Evolutionary conservation across 192 early-diverging fungal species (phyloP).

Genomic region (Diversispora epigaea): DNA sequence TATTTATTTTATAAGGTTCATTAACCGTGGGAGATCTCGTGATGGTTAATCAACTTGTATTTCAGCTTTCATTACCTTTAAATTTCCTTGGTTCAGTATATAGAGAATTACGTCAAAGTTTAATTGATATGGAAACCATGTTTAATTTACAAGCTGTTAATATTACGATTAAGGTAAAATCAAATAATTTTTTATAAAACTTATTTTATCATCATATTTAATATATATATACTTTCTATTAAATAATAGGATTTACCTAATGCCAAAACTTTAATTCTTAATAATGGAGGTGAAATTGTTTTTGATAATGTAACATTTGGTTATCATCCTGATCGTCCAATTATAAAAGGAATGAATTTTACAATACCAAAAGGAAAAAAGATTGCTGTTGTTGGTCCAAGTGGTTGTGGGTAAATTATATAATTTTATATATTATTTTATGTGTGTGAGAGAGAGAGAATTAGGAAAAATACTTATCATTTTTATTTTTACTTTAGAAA

Average conservation of each 20-base stretch:
- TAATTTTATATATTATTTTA: constrained; percentile 28
- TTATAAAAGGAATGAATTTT: constrained; percentile 68
- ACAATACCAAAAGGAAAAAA: constrained; percentile 81
- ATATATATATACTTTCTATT: background rate
- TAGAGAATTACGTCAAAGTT: constrained; percentile 89
- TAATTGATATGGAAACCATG: constrained; percentile 98
- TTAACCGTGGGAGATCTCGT: constrained; percentile 98
- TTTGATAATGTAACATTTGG: constrained; percentile 92
- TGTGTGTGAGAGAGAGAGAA: constrained; percentile 40
- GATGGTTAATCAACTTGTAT: constrained; percentile 97
- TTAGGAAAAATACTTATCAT: constrained; percentile 38
- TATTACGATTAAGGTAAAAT: constrained; percentile 38
- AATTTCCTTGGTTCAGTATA: constrained; percentile 99
- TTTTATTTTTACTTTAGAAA: constrained; percentile 67
- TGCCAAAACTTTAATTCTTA: constrained; percentile 45
- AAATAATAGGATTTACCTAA: constrained; percentile 51
- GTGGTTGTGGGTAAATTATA: constrained; percentile 79
- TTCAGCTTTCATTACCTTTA: constrained; percentile 94
- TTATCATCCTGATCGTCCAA: constrained; percentile 70
- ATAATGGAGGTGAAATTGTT: constrained; percentile 73
- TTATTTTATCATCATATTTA: background rate
- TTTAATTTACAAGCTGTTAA: constrained; percentile 73
- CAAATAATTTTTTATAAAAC: too few relatives aligned
- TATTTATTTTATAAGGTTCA: constrained; percentile 47
- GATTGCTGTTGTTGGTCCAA: constrained; percentile 90